These are phyloP conservation scores for Neurospora africana DNA, from an alignment of 495 filamentous ascomycete species.

Conservation along the genomic window DNA sequence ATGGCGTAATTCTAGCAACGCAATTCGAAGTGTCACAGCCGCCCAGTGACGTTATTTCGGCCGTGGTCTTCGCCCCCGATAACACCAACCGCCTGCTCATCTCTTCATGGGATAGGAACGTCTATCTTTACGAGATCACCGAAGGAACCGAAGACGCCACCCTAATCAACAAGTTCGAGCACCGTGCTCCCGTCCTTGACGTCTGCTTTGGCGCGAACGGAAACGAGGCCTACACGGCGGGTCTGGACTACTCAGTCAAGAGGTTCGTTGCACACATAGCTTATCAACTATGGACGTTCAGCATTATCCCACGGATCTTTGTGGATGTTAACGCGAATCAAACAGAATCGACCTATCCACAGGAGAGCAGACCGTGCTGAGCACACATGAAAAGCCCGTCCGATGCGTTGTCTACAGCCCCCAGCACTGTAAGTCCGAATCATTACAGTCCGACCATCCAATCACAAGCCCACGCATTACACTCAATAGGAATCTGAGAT, in stretches of 20 bases:
- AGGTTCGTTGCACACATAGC: conserved; percentile 35
- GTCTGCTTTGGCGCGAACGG: conserved; percentile 82
- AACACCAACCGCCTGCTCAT: conserved; percentile 63
- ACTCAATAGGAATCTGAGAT: background rate
- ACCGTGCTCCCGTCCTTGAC: conserved; percentile 79
- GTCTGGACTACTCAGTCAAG: conserved; percentile 76
- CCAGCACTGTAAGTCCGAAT: conserved; percentile 48
- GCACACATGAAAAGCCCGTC: conserved; percentile 66
- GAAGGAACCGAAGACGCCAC: conserved; percentile 45
- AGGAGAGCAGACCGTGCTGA: conserved; percentile 61
- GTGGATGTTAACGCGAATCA: background rate
- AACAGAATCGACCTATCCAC: conserved; percentile 61
- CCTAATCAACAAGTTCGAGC: conserved; percentile 62
- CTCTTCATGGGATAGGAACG: conserved; percentile 88
- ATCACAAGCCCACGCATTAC: background rate
- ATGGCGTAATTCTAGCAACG: conserved; percentile 27
- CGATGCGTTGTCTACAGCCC: conserved; percentile 73
- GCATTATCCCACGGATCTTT: background rate
- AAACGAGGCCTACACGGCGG: conserved; percentile 70
- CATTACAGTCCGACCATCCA: background rate
- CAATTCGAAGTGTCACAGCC: conserved; percentile 64
- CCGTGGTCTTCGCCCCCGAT: conserved; percentile 68
- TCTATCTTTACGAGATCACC: conserved; percentile 75
- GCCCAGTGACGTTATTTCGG: conserved; percentile 81
- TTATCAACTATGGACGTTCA: background rate